These are phyloP conservation scores for Eurotiales sp. DNA, from an alignment of 2,329 filamentous ascomycete genomes.

Conservation along the genomic window DNA sequence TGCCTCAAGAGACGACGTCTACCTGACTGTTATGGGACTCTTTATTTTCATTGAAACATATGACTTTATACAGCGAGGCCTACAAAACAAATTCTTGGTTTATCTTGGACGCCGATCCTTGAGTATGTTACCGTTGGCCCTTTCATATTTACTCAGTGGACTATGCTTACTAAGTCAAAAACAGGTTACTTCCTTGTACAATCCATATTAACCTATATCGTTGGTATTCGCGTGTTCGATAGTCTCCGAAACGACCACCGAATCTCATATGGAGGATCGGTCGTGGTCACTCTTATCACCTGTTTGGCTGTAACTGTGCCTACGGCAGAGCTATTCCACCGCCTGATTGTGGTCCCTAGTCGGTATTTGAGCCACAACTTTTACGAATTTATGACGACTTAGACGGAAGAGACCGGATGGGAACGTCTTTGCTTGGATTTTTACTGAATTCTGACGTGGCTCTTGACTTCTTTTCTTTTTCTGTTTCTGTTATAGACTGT, in stretches of 20 bases:
- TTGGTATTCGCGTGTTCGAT: constrained; percentile 29
- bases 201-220: constrained; percentile 39
- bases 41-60: constrained; percentile 41
- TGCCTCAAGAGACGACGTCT: constrained; percentile 41
- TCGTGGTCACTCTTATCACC: constrained; percentile 12
- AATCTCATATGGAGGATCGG: constrained; percentile 6
- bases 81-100: constrained; percentile 33
- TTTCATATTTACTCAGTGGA: not conserved
- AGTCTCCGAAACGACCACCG: not conserved
- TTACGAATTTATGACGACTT: constrained; percentile 13
- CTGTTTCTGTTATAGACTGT: no score
- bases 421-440: not conserved
- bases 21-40: constrained; percentile 41
- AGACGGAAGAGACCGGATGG: not conserved
- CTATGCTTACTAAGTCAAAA: not conserved
- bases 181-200: constrained; percentile 43
- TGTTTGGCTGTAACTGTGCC: constrained; percentile 9
- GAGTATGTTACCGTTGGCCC: constrained; percentile 31
- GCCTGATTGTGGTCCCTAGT: constrained; percentile 10
- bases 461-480: not conserved
- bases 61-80: constrained; percentile 31
- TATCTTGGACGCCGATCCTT: constrained; percentile 41
- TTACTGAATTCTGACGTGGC: not conserved
- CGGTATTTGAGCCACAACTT: constrained; percentile 12
- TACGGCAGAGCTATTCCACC: constrained; percentile 11